These are phyloP conservation scores for Citrus inodora DNA, from an alignment of 345 rosid genomes.

Conservation along the genomic window DNA sequence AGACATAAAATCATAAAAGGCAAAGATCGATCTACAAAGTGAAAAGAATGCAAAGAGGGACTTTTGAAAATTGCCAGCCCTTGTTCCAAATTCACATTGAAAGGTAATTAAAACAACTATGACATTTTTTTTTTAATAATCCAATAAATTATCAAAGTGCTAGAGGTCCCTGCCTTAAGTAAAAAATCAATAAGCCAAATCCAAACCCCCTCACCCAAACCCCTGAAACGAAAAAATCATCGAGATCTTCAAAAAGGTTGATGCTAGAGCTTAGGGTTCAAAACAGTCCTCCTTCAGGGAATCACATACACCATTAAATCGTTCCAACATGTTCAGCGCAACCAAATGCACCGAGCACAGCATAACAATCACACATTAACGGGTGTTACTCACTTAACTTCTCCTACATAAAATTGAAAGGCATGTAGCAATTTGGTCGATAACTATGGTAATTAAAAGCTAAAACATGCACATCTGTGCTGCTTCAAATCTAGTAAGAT, in stretches of 20 bases:
- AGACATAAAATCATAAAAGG: background rate
- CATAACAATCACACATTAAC: background rate
- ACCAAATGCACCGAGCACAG: background rate
- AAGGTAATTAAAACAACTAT: background rate
- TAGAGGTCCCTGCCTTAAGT: background rate
- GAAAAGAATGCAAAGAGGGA: background rate
- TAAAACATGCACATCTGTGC: background rate
- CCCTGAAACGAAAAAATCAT: background rate
- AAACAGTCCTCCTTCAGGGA: background rate
- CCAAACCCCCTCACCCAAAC: background rate
- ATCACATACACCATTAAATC: background rate
- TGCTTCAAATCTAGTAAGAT: background rate
- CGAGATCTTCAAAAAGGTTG: background rate
- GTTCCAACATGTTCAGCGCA: background rate
- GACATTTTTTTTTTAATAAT: background rate
- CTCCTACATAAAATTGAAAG: background rate
- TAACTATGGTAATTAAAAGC: background rate
- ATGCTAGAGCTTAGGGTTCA: background rate
- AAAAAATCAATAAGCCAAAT: background rate
- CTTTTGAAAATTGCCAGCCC: background rate
- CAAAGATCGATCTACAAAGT: background rate
- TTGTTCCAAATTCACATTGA: background rate
- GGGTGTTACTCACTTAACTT: background rate
- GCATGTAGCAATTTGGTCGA: background rate
- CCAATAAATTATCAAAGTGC: background rate